phyloP scores from a whole-genome alignment of 2,329 filamentous ascomycete genomes.

The Geosmithia flava region DNA sequence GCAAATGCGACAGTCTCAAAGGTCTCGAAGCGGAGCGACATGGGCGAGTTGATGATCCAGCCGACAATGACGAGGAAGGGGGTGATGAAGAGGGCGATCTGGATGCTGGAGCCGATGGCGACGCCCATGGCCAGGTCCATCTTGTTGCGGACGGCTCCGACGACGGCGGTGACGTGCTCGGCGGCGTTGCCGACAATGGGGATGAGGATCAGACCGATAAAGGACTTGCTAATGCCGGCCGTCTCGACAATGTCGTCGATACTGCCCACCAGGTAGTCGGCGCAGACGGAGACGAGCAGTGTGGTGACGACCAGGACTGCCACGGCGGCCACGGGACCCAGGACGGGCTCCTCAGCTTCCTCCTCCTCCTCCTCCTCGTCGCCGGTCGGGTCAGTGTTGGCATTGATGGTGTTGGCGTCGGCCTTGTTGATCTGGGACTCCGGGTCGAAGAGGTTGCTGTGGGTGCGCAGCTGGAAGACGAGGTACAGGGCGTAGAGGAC shows the following conservation, averaged over 20 bases:
- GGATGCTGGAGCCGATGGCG: constrained; percentile 70
- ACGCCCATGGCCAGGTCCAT: constrained; percentile 66
- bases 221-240: constrained; percentile 64
- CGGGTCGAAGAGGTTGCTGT: constrained; percentile 58
- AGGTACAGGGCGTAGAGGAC: constrained; percentile 67
- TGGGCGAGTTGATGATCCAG: constrained; percentile 60
- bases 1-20: constrained; percentile 69
- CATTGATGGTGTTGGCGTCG: constrained; percentile 3
- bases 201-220: constrained; percentile 68
- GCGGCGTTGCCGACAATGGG: constrained; percentile 73
- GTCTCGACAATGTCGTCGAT: constrained; percentile 61
- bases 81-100: constrained; percentile 72
- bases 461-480: constrained; percentile 65
- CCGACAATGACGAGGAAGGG: constrained; percentile 70
- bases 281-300: constrained; percentile 58
- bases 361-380: constrained; percentile 28
- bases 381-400: constrained; percentile 1
- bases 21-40: constrained; percentile 70
- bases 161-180: constrained; percentile 70
- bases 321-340: constrained; percentile 51
- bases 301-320: constrained; percentile 60
- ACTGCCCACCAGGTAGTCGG: constrained; percentile 65
- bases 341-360: constrained; percentile 32
- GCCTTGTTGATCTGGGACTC: constrained; percentile 16
- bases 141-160: constrained; percentile 68